Conservation (phyloP, 306 rosid genomes). For the Bauhinia variegata region DNA sequence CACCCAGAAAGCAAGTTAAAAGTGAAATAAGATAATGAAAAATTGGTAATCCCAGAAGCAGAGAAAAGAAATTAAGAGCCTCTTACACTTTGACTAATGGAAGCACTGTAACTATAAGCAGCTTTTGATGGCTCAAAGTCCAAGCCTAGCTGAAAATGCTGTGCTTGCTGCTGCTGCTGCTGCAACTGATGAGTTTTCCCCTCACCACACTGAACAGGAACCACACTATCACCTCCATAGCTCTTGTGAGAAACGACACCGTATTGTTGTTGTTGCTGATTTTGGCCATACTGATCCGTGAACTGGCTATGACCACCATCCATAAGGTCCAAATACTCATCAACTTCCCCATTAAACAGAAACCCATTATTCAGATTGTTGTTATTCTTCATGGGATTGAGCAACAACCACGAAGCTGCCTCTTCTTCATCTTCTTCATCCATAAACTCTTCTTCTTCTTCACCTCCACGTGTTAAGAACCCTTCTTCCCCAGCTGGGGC, state of each 20-base stretch:
- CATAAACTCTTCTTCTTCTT: conserved; percentile 46
- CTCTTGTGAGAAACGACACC: conserved; percentile 46
- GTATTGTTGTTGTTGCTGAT: conserved; percentile 37
- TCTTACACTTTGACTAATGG: conserved; percentile 70
- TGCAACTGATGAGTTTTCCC: too few relatives aligned
- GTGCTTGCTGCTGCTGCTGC: conserved; percentile 47
- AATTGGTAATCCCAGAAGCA: too few relatives aligned
- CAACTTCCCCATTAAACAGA: conserved; percentile 70
- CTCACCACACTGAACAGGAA: too few relatives aligned
- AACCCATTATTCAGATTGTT: conserved; percentile 52
- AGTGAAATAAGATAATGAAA: too few relatives aligned
- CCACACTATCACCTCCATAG: conserved; percentile 72
- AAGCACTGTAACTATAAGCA: conserved; percentile 57
- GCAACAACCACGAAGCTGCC: conserved; percentile 86
- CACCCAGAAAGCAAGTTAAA: background rate
- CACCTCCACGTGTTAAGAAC: too few relatives aligned
- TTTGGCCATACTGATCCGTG: conserved; percentile 34
- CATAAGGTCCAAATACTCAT: conserved; percentile 82
- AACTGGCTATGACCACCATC: conserved; percentile 52
- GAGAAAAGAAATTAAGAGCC: background rate
- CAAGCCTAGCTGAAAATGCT: conserved; percentile 62
- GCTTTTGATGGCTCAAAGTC: conserved; percentile 70
- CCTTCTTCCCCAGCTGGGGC: too few relatives aligned
- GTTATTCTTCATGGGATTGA: conserved; percentile 57
- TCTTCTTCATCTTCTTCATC: conserved; percentile 67